Evolutionary conservation across 2,329 filamentous ascomycete genomes (phyloP), one percentile per base, ranked within the genome.

Genomic region (Sclerotinia subarctica): DNA sequence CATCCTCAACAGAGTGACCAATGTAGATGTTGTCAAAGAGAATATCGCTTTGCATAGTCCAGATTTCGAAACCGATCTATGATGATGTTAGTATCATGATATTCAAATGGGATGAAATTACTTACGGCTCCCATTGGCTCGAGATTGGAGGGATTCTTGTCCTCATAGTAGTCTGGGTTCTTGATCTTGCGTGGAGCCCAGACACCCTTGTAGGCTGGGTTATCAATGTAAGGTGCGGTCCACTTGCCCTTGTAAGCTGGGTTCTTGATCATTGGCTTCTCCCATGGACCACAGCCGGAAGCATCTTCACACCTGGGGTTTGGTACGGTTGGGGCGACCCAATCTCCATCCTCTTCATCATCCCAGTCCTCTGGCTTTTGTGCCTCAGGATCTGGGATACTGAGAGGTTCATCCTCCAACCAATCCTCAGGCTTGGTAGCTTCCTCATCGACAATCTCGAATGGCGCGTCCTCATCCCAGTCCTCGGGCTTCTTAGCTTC

Each of bases 21-120:
- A 99, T 93, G 88, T 98, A 99, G 85, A 99, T 96, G 89, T 99
- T 99, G 88, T 98, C 93, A 77, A 99, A 98, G 77, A 97, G 90
- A 76, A 99, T 98, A 79, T 97, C 91, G 80, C 89, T 96, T 83
- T 97, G 94, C 95, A 99, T 99, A 77, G 95, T 98, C 95, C 95
- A 99, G 83, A 99, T 94, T 82, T 99, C 95, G 78, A 98, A 98
- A 76, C 95, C 95, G 82, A 98, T 94, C 91, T 93, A 77, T 26
- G 58, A 24, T 11, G 6, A 49, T 65, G 52, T 68, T 68, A 68
- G 57, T 47, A n/a, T 29, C 15, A 29, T 64, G 64, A 72, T 56
- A 44, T 29, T 54, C 6, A 72, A n/a, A 64, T 60, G 68, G 71
- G 67, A 15, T 44, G 29, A 57, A 32, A 21, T 35, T 46, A 91